Percentiles rank a stretch among this genome's conserved stretches.
These are phyloP conservation scores for Claviceps paspali DNA, from an alignment of 2,329 filamentous ascomycete genomes.

Conservation along the genomic window DNA sequence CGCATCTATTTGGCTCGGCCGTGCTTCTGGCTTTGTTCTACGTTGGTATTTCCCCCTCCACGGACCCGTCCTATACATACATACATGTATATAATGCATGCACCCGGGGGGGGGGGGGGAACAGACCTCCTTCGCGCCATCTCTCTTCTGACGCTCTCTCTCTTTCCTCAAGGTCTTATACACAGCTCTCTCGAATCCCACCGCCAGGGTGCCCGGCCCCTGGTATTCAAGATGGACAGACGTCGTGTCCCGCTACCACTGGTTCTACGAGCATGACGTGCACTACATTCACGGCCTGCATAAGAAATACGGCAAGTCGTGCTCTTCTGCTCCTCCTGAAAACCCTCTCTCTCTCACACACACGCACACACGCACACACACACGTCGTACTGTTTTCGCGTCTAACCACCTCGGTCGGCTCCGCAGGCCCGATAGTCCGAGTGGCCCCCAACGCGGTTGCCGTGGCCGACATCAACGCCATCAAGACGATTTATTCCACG, in stretches of 20 bases:
- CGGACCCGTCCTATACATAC: too few relatives aligned
- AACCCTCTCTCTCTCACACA: too few relatives aligned
- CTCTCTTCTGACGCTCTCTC: too few relatives aligned
- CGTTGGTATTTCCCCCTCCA: not conserved
- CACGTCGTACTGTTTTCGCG: too few relatives aligned
- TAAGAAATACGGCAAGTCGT: constrained; percentile 10
- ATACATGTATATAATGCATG: too few relatives aligned
- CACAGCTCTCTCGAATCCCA: constrained; percentile 3
- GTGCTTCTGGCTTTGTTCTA: not conserved
- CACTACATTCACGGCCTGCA: constrained; percentile 12
- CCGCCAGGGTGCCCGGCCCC: constrained; percentile 11
- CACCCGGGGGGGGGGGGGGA: too few relatives aligned
- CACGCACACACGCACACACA: not conserved
- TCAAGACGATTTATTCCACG: constrained; percentile 18
- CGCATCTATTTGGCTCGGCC: not conserved
- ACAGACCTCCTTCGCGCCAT: too few relatives aligned
- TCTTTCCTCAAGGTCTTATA: too few relatives aligned
- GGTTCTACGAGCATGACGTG: constrained; percentile 6
- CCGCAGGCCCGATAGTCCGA: constrained; percentile 14
- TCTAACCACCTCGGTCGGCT: too few relatives aligned
- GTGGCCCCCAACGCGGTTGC: constrained; percentile 11
- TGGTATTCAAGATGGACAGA: constrained; percentile 13
- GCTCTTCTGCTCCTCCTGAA: not conserved
- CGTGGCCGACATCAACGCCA: constrained; percentile 10
- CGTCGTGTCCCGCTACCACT: constrained; percentile 8